phyloP scores from a whole-genome alignment of 208 protist species.

The Entamoeba moshkovskii region DNA sequence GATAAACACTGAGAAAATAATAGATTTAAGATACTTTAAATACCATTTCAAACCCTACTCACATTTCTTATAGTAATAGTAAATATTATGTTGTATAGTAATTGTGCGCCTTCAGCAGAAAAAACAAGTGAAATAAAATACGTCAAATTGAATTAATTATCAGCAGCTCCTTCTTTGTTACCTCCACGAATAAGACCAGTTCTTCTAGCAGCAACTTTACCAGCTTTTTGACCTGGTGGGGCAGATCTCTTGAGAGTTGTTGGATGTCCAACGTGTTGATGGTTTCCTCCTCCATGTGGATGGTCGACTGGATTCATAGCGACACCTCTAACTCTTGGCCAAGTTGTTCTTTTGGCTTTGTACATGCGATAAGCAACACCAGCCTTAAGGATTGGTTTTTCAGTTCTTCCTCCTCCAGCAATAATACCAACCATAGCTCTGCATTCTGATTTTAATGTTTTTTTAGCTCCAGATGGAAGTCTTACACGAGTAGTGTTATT shows the following conservation, averaged over 20 bases:
- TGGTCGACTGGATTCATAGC: slow-evolving; percentile 87
- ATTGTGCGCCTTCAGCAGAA: too few relatives aligned
- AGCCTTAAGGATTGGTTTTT: slow-evolving; percentile 98
- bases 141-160: too few relatives aligned
- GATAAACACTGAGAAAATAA: too few relatives aligned
- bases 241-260: slow-evolving; percentile 44
- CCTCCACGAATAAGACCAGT: slow-evolving; percentile 55
- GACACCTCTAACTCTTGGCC: slow-evolving; percentile 92
- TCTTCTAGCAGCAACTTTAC: slow-evolving; percentile 90
- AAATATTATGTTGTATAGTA: too few relatives aligned
- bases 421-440: slow-evolving; percentile 92
- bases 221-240: slow-evolving; percentile 85
- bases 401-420: slow-evolving; percentile 89
- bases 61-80: too few relatives aligned
- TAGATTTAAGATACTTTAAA: too few relatives aligned
- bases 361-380: slow-evolving; percentile 90
- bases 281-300: slow-evolving; percentile 98
- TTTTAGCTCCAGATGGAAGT: slow-evolving; percentile 91
- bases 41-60: too few relatives aligned
- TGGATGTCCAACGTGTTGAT: slow-evolving; percentile 94
- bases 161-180: neutral
- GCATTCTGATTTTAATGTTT: slow-evolving; percentile 67
- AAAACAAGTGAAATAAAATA: too few relatives aligned
- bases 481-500: slow-evolving; percentile 80
- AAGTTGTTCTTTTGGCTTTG: slow-evolving; percentile 89